Conservation (phyloP, 2,329 filamentous ascomycete genomes). For the Pestalotiopsis sp. region DNA sequence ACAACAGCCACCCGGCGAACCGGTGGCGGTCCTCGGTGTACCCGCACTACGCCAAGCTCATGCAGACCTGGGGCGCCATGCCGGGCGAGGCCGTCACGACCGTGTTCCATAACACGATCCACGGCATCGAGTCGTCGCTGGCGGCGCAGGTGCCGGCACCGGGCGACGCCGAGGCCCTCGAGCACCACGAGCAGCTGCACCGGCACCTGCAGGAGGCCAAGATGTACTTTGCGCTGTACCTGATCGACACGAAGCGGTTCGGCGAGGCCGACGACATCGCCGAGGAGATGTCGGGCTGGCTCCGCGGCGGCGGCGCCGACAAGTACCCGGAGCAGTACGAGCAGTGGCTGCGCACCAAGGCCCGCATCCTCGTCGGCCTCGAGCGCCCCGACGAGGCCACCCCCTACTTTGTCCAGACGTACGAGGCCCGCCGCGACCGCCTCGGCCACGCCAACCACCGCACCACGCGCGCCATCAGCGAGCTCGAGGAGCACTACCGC, state of each 20-base stretch:
- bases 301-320: not conserved
- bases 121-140: not conserved
- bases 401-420: not conserved
- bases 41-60: not conserved
- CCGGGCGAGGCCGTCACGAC: not conserved
- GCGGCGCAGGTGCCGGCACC: not conserved
- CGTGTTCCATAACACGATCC: not conserved
- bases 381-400: not conserved
- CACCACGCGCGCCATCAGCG: not conserved
- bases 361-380: not conserved
- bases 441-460: not conserved
- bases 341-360: conserved; percentile 3
- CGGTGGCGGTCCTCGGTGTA: not conserved
- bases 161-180: not conserved
- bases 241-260: not conserved
- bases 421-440: not conserved
- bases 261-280: not conserved
- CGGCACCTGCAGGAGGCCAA: conserved; percentile 2
- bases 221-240: not conserved
- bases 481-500: conserved; percentile 9
- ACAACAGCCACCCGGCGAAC: conserved; percentile 9
- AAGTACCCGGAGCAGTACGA: not conserved
- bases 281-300: not conserved
- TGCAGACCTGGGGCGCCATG: conserved; percentile 2
- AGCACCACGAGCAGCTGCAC: not conserved